Percentiles rank a stretch among this genome's conserved stretches.
Evolutionary conservation across 2,329 filamentous ascomycete species (phyloP).

Genomic region (Aspergillus eucalypticola): DNA sequence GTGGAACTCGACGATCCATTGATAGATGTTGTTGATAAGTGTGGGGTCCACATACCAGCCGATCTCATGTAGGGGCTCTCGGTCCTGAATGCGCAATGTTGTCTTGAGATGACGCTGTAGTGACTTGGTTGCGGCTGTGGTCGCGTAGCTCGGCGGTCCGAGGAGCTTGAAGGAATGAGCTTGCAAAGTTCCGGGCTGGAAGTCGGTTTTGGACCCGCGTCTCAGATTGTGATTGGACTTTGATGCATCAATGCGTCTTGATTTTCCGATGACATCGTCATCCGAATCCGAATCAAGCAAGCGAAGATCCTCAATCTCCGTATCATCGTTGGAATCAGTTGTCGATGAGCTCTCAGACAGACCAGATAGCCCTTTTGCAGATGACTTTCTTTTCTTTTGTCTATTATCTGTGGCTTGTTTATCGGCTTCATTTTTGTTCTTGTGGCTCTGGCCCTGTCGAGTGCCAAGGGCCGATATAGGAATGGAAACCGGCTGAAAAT

Average conservation of each 20-base stretch:
- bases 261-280: neutral
- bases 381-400: neutral
- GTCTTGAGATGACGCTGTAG: constrained; percentile 66
- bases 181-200: constrained; percentile 67
- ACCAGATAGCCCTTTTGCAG: neutral
- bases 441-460: constrained; percentile 35
- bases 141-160: constrained; percentile 66
- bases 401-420: neutral
- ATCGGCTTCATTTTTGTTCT: neutral
- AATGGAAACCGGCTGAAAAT: constrained; percentile 45
- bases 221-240: neutral
- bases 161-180: constrained; percentile 64
- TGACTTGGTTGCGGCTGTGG: constrained; percentile 58
- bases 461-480: constrained; percentile 54
- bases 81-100: constrained; percentile 65
- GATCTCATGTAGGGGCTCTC: constrained; percentile 62
- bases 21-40: constrained; percentile 73
- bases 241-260: neutral
- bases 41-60: constrained; percentile 79
- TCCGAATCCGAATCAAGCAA: constrained; percentile 44
- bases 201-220: constrained; percentile 53
- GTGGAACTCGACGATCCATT: constrained; percentile 90
- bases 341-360: neutral
- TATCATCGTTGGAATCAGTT: constrained; percentile 52
- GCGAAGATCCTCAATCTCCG: constrained; percentile 49